phyloP scores from a whole-genome alignment of 129 eudicot species.

The Calendula officinalis region DNA sequence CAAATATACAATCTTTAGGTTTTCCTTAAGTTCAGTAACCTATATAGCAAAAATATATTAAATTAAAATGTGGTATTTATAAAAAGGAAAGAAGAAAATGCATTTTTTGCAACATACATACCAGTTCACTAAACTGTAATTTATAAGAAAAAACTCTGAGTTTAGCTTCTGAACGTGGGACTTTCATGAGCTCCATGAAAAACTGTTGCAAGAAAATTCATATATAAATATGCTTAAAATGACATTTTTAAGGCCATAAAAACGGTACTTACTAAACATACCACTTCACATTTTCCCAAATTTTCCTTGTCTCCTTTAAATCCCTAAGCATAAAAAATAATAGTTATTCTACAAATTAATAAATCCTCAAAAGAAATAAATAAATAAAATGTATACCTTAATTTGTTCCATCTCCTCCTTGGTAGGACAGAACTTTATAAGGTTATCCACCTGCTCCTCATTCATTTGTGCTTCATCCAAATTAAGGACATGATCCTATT shows the following conservation, averaged over 20 bases:
- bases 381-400: conserved; percentile 49
- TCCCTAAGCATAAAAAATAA: conserved; percentile 46
- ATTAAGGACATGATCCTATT: conserved; percentile 71
- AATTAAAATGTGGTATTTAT: conserved; percentile 8
- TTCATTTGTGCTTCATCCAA: conserved; percentile 83
- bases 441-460: conserved; percentile 92
- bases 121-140: conserved; percentile 79
- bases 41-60: conserved; percentile 25
- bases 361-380: not conserved
- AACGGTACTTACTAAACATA: conserved; percentile 16
- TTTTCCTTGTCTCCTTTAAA: conserved; percentile 69
- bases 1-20: conserved; percentile 53
- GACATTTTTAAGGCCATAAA: conserved; percentile 2
- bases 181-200: conserved; percentile 83
- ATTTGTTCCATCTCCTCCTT: conserved; percentile 94
- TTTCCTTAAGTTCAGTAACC: conserved; percentile 72
- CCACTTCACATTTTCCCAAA: conserved; percentile 91
- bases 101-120: conserved; percentile 27
- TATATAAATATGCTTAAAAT: conserved; percentile 8
- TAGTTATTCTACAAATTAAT: conserved; percentile 17
- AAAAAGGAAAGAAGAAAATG: conserved; percentile 19
- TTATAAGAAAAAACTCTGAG: conserved; percentile 84
- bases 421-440: conserved; percentile 94
- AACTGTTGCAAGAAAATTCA: conserved; percentile 44
- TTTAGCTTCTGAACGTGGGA: conserved; percentile 84